Percentiles rank a stretch among this genome's conserved stretches.
phyloP scores from a whole-genome alignment of 768 basidiomycete genomes.

The Rossbeevera mucosa region DNA sequence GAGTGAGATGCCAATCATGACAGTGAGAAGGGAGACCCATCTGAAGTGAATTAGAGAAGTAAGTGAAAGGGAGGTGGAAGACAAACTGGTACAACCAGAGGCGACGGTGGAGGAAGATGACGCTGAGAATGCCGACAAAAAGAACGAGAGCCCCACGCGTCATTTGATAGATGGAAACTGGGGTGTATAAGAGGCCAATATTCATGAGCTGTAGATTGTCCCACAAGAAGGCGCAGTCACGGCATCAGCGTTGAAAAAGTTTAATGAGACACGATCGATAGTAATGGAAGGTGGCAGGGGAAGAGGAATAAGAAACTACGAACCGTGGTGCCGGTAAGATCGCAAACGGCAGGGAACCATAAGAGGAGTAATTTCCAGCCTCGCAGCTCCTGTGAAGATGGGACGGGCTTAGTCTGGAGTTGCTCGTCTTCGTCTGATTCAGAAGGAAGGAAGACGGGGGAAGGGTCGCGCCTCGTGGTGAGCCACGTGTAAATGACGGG shows the following conservation, averaged over 20 bases:
- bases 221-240: constrained; percentile 9
- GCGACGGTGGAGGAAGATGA: constrained; percentile 81
- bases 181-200: constrained; percentile 90
- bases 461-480: constrained; percentile 39
- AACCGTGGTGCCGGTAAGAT: constrained; percentile 88
- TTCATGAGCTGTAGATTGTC: constrained; percentile 69
- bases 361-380: constrained; percentile 73
- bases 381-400: constrained; percentile 41
- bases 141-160: constrained; percentile 88
- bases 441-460: constrained; percentile 52
- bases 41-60: constrained; percentile 34
- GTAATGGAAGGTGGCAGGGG: constrained; percentile 8
- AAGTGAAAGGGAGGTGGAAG: constrained; percentile 3
- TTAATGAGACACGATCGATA: constrained; percentile 4
- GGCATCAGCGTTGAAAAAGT: constrained; percentile 16
- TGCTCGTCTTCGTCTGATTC: constrained; percentile 44
- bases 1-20: constrained; percentile 78
- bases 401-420: constrained; percentile 30
- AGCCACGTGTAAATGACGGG: constrained; percentile 75
- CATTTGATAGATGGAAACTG: constrained; percentile 98
- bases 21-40: constrained; percentile 87
- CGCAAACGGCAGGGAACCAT: constrained; percentile 86
- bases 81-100: constrained; percentile 83
- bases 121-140: constrained; percentile 88
- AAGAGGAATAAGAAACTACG: constrained; percentile 31